Conservation (phyloP, 2,329 filamentous ascomycete species). For the Ascochyta rabiei region DNA sequence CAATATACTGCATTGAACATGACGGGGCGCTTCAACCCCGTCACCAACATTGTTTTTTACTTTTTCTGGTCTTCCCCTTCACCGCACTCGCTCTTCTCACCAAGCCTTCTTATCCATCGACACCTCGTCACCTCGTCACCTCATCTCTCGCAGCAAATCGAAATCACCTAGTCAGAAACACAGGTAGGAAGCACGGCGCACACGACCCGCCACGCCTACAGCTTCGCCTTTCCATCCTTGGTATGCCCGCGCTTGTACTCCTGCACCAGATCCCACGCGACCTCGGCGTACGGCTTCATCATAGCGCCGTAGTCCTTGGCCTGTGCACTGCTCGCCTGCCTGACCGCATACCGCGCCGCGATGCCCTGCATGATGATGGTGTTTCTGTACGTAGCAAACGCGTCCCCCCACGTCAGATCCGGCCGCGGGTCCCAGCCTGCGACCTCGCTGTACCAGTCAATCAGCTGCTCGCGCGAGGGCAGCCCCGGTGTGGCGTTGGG, state of each 20-base stretch:
- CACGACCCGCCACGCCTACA: constrained; percentile 35
- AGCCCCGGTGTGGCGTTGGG: constrained; percentile 70
- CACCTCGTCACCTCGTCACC: neutral
- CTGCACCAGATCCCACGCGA: constrained; percentile 77
- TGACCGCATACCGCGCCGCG: constrained; percentile 79
- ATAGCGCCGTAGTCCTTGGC: constrained; percentile 74
- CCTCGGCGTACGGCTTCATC: constrained; percentile 74
- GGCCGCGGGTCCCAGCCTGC: constrained; percentile 73
- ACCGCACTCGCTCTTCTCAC: neutral
- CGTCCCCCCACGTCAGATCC: constrained; percentile 68
- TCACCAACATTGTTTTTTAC: neutral
- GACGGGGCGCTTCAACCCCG: neutral
- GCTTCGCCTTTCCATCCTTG: constrained; percentile 41
- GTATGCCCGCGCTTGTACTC: constrained; percentile 50
- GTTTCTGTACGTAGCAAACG: constrained; percentile 65
- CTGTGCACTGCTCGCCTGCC: constrained; percentile 88
- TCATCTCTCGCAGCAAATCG: neutral
- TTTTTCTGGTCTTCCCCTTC: neutral
- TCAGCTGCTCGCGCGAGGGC: constrained; percentile 62
- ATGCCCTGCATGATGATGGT: constrained; percentile 83
- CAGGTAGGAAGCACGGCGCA: neutral
- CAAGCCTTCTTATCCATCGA: neutral
- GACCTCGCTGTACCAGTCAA: constrained; percentile 70
- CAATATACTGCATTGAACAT: constrained; percentile 2
- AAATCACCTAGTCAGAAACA: neutral